Evolutionary conservation across 768 basidiomycete genomes (phyloP).

Genomic region (Suillus plorans): DNA sequence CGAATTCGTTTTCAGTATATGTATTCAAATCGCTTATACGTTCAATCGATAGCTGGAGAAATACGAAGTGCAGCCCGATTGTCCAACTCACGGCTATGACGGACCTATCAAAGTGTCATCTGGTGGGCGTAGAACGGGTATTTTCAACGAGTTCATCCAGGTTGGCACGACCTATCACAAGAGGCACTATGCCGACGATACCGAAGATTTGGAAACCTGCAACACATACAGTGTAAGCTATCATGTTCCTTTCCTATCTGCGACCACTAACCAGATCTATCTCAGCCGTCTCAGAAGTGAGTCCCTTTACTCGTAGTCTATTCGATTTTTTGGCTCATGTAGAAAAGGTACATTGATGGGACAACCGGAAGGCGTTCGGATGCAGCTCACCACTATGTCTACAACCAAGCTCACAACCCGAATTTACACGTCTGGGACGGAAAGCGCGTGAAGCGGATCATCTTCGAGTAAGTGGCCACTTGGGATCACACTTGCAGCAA

Average conservation of each 20-base stretch:
- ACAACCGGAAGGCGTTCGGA: constrained; percentile 58
- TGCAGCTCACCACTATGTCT: constrained; percentile 27
- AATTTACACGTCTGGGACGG: neutral
- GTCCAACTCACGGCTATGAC: neutral
- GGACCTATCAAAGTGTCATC: neutral
- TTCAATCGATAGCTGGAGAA: neutral
- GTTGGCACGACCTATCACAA: neutral
- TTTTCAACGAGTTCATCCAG: neutral
- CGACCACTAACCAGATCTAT: neutral
- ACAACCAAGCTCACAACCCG: neutral
- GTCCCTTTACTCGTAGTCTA: constrained; percentile 2
- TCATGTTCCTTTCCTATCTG: neutral
- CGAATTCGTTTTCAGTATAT: neutral
- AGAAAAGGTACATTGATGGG: constrained; percentile 50
- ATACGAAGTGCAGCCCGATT: neutral
- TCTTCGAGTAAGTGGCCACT: neutral
- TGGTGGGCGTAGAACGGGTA: neutral
- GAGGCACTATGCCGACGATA: neutral
- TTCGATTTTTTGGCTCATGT: neutral
- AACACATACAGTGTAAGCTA: neutral
- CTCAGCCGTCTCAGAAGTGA: constrained; percentile 46
- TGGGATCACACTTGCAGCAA: neutral
- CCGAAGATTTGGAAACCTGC: neutral
- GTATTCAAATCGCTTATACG: neutral
- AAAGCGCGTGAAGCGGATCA: neutral